A percentile compares a stretch with the other conserved stretches of the same genome.
These are phyloP conservation scores for Apiospora hydei DNA, from an alignment of 2,329 filamentous ascomycete species.

Conservation along the genomic window DNA sequence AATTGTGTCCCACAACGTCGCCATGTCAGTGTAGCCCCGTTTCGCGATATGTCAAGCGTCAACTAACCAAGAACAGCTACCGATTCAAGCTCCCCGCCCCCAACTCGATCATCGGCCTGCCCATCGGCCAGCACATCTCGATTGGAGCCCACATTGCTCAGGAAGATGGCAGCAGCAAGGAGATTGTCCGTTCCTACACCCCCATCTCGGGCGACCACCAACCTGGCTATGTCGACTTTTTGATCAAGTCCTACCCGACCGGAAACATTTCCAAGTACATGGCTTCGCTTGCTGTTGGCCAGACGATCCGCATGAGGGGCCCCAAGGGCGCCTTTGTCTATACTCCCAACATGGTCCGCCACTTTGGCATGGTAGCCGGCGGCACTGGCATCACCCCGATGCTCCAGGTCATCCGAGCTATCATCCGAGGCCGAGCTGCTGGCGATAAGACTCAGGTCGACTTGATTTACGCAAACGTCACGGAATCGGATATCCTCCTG, in stretches of 20 bases:
- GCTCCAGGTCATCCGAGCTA: conserved; percentile 93
- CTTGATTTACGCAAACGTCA: conserved; percentile 97
- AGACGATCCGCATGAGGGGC: conserved; percentile 88
- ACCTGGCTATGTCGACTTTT: conserved; percentile 90
- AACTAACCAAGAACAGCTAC: conserved; percentile 66
- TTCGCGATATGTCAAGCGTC: conserved; percentile 23
- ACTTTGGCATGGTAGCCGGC: conserved; percentile 97
- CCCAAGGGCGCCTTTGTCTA: conserved; percentile 99
- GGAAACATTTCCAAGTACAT: conserved; percentile 97
- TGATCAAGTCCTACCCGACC: conserved; percentile 97
- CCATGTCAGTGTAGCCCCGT: conserved; percentile 70
- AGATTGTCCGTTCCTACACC: conserved; percentile 91
- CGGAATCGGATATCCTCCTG: conserved; percentile 88
- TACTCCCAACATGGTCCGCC: conserved; percentile 93
- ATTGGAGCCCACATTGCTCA: conserved; percentile 79
- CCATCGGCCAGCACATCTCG: conserved; percentile 98
- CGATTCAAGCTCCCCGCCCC: conserved; percentile 85
- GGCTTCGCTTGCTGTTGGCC: conserved; percentile 80
- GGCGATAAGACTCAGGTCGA: conserved; percentile 91
- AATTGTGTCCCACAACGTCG: conserved; percentile 95
- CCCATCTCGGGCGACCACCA: conserved; percentile 90
- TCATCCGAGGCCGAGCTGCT: conserved; percentile 78
- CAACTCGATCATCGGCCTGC: conserved; percentile 87
- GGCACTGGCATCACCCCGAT: conserved; percentile 98
- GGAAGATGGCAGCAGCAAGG: conserved; percentile 75